Conservation (phyloP, 2,329 filamentous ascomycete species). For the Verticillium klebahnii region DNA sequence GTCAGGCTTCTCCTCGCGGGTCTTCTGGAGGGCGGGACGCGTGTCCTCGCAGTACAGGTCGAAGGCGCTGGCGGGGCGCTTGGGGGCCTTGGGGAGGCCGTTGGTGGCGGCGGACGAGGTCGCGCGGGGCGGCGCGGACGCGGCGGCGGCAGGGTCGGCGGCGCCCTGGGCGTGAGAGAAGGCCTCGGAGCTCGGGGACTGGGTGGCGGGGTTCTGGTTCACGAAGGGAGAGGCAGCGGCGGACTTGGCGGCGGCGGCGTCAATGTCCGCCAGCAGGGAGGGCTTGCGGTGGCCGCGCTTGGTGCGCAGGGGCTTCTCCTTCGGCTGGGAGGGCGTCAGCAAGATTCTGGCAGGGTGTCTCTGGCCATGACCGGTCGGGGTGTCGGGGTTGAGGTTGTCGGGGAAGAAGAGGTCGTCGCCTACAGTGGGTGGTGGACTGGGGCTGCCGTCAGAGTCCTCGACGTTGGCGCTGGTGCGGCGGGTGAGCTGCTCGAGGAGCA, state of each 20-base stretch:
- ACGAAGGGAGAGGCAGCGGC: slow-evolving; percentile 32
- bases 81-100: slow-evolving; percentile 33
- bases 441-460: slow-evolving; percentile 74
- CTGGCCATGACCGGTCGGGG: neutral
- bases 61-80: slow-evolving; percentile 44
- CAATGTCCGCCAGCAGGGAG: slow-evolving; percentile 40
- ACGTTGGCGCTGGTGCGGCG: slow-evolving; percentile 71
- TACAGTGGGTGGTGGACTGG: slow-evolving; percentile 75
- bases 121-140: neutral
- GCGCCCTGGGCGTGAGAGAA: slow-evolving; percentile 43
- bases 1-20: slow-evolving; percentile 20
- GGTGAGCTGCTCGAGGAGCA: slow-evolving; percentile 67
- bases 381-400: slow-evolving; percentile 11
- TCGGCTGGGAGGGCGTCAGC: slow-evolving; percentile 46
- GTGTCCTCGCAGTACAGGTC: slow-evolving; percentile 50
- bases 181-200: slow-evolving; percentile 47
- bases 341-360: neutral
- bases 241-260: slow-evolving; percentile 29
- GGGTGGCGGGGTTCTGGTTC: slow-evolving; percentile 39
- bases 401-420: slow-evolving; percentile 21
- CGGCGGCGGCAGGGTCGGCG: slow-evolving; percentile 26
- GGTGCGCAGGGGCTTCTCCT: slow-evolving; percentile 71
- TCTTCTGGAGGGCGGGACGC: slow-evolving; percentile 30
- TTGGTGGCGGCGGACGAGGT: slow-evolving; percentile 25
- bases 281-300: slow-evolving; percentile 68